Percentiles rank a stretch among this genome's conserved stretches.
These are phyloP conservation scores for Sophora flavescens DNA, from an alignment of 306 rosid genomes.

Conservation along the genomic window DNA sequence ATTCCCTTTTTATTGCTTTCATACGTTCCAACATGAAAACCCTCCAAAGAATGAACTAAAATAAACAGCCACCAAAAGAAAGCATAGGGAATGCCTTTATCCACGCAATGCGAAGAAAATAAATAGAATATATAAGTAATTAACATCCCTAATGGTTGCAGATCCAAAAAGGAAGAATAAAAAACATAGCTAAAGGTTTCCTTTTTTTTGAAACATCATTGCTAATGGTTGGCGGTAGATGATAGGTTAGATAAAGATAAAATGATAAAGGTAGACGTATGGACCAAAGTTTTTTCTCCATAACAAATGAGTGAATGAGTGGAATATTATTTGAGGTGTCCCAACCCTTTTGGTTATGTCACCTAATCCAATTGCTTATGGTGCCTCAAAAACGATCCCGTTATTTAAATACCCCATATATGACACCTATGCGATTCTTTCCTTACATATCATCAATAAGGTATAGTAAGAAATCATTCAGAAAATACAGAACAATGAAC, in stretches of 20 bases:
- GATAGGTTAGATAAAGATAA: background rate
- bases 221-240: background rate
- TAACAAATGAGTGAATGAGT: background rate
- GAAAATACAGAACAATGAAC: too few species aligned
- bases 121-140: background rate
- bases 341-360: constrained; percentile 13
- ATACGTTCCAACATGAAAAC: background rate
- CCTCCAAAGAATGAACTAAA: too few species aligned
- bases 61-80: too few species aligned
- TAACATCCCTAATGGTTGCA: constrained; percentile 1
- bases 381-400: background rate
- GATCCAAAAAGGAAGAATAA: too few species aligned
- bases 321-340: constrained; percentile 11
- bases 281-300: background rate
- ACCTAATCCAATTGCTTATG: constrained; percentile 8
- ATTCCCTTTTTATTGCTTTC: background rate
- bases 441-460: too few species aligned
- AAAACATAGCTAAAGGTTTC: too few species aligned
- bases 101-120: too few species aligned
- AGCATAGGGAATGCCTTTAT: too few species aligned
- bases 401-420: too few species aligned
- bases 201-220: too few species aligned
- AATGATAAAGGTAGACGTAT: background rate
- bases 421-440: too few species aligned
- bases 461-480: too few species aligned